phyloP scores from a whole-genome alignment of 2,329 filamentous ascomycete species.

The Ophiostoma himal-ulmi region DNA sequence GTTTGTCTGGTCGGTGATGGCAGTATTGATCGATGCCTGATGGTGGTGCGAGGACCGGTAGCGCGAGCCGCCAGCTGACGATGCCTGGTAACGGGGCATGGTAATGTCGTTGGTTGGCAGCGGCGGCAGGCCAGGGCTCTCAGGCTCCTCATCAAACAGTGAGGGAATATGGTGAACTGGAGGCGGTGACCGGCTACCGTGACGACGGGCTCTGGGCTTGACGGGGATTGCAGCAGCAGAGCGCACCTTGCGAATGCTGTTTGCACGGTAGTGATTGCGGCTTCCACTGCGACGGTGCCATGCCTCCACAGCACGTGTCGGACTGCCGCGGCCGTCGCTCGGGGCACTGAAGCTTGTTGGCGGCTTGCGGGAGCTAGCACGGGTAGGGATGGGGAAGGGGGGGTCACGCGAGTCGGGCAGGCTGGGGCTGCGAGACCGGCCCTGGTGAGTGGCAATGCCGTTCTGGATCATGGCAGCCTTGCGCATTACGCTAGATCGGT shows the following conservation, averaged over 20 bases:
- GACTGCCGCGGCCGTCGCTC: slow-evolving; percentile 71
- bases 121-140: slow-evolving; percentile 66
- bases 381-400: slow-evolving; percentile 85
- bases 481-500: slow-evolving; percentile 60
- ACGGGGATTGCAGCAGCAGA: slow-evolving; percentile 70
- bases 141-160: slow-evolving; percentile 51
- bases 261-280: slow-evolving; percentile 47
- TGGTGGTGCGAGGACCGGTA: slow-evolving; percentile 44
- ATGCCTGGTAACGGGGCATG: slow-evolving; percentile 43
- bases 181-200: slow-evolving; percentile 55
- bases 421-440: slow-evolving; percentile 60
- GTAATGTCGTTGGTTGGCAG: slow-evolving; percentile 68
- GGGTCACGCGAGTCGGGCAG: slow-evolving; percentile 57
- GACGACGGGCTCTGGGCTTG: slow-evolving; percentile 39
- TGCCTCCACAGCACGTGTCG: slow-evolving; percentile 49
- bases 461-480: slow-evolving; percentile 75
- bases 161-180: slow-evolving; percentile 50
- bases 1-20: slow-evolving; percentile 41
- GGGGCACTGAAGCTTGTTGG: slow-evolving; percentile 58
- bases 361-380: slow-evolving; percentile 77
- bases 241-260: slow-evolving; percentile 73
- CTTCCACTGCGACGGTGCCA: slow-evolving; percentile 49
- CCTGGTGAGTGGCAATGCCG: slow-evolving; percentile 63
- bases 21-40: slow-evolving; percentile 57
- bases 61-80: slow-evolving; percentile 32